Percentiles rank a stretch among this genome's conserved stretches.
These are phyloP conservation scores for Hydnum rufescens DNA, from an alignment of 768 basidiomycete genomes.

Conservation along the genomic window DNA sequence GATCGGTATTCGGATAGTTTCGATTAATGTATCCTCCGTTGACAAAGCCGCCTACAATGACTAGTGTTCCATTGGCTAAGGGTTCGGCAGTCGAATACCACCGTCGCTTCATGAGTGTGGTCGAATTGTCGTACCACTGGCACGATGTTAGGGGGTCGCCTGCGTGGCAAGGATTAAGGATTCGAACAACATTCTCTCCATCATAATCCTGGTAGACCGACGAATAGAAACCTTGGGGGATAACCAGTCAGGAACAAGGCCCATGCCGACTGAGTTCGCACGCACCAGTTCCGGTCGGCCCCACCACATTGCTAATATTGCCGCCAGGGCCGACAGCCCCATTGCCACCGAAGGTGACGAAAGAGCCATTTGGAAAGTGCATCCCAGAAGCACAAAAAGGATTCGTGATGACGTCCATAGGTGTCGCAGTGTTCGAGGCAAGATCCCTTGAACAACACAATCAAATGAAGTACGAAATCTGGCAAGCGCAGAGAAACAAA, in stretches of 20 bases:
- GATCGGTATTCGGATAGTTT: constrained; percentile 50
- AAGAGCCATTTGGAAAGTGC: constrained; percentile 13
- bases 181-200: constrained; percentile 57
- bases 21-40: constrained; percentile 55
- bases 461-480: not conserved
- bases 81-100: constrained; percentile 24
- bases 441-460: constrained; percentile 7
- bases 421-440: constrained; percentile 2
- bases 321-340: constrained; percentile 51
- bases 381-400: constrained; percentile 32
- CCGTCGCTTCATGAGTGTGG: constrained; percentile 21
- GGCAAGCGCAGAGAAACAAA: not conserved
- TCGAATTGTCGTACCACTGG: constrained; percentile 2
- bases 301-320: constrained; percentile 29
- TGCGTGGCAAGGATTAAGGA: constrained; percentile 23
- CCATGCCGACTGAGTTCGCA: not conserved
- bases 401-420: constrained; percentile 10
- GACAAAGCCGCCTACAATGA: constrained; percentile 62
- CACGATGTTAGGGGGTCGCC: not conserved
- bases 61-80: constrained; percentile 50
- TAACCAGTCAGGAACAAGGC: not conserved
- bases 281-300: constrained; percentile 23
- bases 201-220: constrained; percentile 60
- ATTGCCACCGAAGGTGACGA: constrained; percentile 41
- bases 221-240: constrained; percentile 29